Evolutionary conservation across 2,329 filamentous ascomycete species (phyloP), one percentile per base, ranked within the genome.

Genomic region (Trichoderma pleuroti): DNA sequence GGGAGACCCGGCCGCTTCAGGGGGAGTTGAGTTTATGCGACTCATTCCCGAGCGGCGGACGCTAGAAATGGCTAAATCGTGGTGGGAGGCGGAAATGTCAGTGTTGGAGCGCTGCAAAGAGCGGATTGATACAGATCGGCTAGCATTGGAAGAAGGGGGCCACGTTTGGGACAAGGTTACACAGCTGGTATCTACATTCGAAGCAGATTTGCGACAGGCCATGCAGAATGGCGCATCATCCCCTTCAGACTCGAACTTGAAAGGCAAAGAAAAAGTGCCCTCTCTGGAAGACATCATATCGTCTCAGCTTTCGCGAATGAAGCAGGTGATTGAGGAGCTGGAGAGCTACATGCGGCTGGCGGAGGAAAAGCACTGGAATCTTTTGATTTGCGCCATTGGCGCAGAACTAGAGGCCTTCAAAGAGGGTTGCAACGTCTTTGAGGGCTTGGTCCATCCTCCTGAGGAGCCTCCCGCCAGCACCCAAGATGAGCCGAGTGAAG

Each of bases 351-450:
- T 90, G 30, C 81, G 83, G 1, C 76, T 85, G 3, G 90, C 90
- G 0, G 87, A 92, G 72, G 81, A 84, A 1, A 87, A 87, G 70
- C 85, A 86, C 18, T 95, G 92, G 92, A 94, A 91, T 70, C 81
- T 94, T 18, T 83, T 95, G 21, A 89, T 94, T 5, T 92, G 88
- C 65, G 92, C 91, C 12, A 89, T 95, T 39, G 91, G 92, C 0
- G 92, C 92, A 0, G 92, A 93, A 77, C 77, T 92, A 1, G 89
- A 91, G 71, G 90, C 90, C 3, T 90, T 92, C 72, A 82, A 81
- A 36, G 86, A 90, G 75, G 90, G 89, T 1, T 85, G 86, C 74
- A 79, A 82, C 4, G 82, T 93, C 54, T 80, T 93, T n/a, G 72
- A 75, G 52, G 71, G 71, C 11, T n/a, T 76, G n/a, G 36, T 73